A percentile compares a stretch with the other conserved stretches of the same genome.
Evolutionary conservation across 1,284 basidiomycete genomes (phyloP).

Genomic region (Trametes sp.): DNA sequence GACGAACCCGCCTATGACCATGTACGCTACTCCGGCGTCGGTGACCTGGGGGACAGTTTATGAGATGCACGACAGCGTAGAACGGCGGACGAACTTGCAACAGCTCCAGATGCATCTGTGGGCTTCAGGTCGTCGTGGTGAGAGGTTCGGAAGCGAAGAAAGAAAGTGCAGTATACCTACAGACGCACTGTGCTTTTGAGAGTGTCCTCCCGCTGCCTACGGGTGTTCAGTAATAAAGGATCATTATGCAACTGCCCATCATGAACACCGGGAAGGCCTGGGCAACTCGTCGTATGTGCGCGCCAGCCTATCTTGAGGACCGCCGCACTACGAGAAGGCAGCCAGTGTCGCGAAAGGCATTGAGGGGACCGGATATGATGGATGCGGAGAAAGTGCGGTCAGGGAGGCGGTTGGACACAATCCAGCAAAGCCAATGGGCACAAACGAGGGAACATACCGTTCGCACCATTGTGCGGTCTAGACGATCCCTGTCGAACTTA

Average conservation of each 20-base stretch:
- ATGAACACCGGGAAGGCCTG: too few relatives aligned
- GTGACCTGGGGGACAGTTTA: conserved; percentile 53
- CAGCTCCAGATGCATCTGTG: conserved; percentile 32
- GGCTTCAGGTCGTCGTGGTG: too few relatives aligned
- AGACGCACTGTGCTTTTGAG: too few relatives aligned
- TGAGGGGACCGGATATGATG: background rate
- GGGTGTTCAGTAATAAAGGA: too few relatives aligned
- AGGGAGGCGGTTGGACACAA: background rate
- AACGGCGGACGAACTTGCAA: conserved; percentile 43
- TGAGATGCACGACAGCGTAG: conserved; percentile 29
- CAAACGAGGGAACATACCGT: background rate
- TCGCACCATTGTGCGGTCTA: background rate
- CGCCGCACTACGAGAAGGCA: too few relatives aligned
- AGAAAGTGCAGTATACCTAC: too few relatives aligned
- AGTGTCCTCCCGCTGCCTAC: too few relatives aligned
- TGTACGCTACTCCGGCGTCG: conserved; percentile 65
- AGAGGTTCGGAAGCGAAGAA: too few relatives aligned
- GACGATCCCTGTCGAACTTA: background rate
- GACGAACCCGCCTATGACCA: conserved; percentile 81
- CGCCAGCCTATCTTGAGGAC: too few relatives aligned
- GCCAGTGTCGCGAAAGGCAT: background rate
- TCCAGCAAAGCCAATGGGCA: background rate
- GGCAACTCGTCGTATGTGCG: too few relatives aligned
- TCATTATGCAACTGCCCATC: too few relatives aligned
- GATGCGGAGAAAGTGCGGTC: background rate